Percentiles rank a stretch among this genome's conserved stretches.
These are phyloP conservation scores for Phytophthora pinifolia DNA, from an alignment of 352 stramenopile species.

Conservation along the genomic window DNA sequence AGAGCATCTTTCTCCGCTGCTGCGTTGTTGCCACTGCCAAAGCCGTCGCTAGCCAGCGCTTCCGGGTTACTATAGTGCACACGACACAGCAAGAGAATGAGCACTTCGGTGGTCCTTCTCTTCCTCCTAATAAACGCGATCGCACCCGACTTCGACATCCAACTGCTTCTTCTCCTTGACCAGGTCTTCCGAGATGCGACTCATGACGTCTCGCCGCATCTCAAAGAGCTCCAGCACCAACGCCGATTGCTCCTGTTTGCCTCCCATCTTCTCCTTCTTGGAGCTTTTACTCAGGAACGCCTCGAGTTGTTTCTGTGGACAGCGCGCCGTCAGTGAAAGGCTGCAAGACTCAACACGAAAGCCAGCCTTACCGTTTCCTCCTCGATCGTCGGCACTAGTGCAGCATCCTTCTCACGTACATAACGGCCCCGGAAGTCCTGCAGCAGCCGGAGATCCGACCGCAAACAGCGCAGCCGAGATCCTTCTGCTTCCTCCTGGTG, in stretches of 20 bases:
- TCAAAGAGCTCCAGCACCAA: slow-evolving; percentile 67
- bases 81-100: slow-evolving; percentile 1
- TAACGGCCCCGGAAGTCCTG: slow-evolving; percentile 61
- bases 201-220: slow-evolving; percentile 64
- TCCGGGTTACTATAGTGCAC: slow-evolving; percentile 23
- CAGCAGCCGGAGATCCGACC: slow-evolving; percentile 64
- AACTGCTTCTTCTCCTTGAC: slow-evolving; percentile 64
- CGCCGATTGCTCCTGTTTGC: slow-evolving; percentile 37
- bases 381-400: slow-evolving; percentile 22
- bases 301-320: slow-evolving; percentile 46
- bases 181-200: slow-evolving; percentile 69
- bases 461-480: slow-evolving; percentile 48
- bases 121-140: neutral
- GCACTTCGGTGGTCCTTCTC: neutral
- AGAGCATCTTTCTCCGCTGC: slow-evolving; percentile 54
- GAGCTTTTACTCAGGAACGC: slow-evolving; percentile 58
- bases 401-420: slow-evolving; percentile 27
- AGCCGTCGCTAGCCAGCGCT: slow-evolving; percentile 13
- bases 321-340: neutral
- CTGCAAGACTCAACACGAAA: neutral
- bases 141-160: slow-evolving; percentile 59
- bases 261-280: slow-evolving; percentile 64
- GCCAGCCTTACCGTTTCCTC: slow-evolving; percentile 38
- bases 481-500: slow-evolving; percentile 53
- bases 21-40: slow-evolving; percentile 16